Base-by-base conservation (phyloP, 2,329 filamentous ascomycete species). In the Sarocladium oryzae region DNA sequence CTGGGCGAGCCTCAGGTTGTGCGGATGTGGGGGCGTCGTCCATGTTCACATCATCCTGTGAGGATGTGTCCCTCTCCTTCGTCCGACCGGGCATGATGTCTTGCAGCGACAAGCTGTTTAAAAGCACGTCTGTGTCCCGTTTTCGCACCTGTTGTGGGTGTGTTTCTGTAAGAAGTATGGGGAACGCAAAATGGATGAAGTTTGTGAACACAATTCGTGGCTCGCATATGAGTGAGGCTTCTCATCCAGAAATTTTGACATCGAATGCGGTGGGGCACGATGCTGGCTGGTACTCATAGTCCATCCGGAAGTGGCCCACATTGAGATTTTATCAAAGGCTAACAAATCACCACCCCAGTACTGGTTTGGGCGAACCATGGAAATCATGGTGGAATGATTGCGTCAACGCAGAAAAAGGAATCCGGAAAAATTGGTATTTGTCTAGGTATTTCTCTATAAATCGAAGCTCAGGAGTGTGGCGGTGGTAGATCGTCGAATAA, bases 11-110 rank as follows among this genome's bases (percentile, higher is more conserved):
- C 46, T 61, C 62, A 23, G 61, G 58, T 58, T 69, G 67, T 36
- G 66, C 68, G 43, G 69, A 68, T 18, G 67, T 60, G 35, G 69
- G 66, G 43, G 63, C 71, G 58, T 77, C 73, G 50, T 75, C 67
- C 74, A 77, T 77, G 55, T 60, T 61, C 53, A 63, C 61, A 53
- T 72, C 69, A 55, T 55, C 51, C 41, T 68, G 58, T 2, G 61
- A 60, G 37, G 57, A 56, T 49, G 60, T 57, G 51, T 43, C 40
- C 40, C 23, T 43, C 50, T 63, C 63, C 53, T 66, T 72, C 16
- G 70, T 68, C 56, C 65, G 69, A 9, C 66, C 62, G 50, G 71
- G 66, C 72, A 75, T 75, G 43, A 18, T 40, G 36, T 20, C 7
- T 18, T 40, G 36, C n/a, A n/a, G n/a, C n/a, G n/a, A n/a, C n/a